phyloP scores from a whole-genome alignment of 768 basidiomycete species.

The Leccinum sublutescens region DNA sequence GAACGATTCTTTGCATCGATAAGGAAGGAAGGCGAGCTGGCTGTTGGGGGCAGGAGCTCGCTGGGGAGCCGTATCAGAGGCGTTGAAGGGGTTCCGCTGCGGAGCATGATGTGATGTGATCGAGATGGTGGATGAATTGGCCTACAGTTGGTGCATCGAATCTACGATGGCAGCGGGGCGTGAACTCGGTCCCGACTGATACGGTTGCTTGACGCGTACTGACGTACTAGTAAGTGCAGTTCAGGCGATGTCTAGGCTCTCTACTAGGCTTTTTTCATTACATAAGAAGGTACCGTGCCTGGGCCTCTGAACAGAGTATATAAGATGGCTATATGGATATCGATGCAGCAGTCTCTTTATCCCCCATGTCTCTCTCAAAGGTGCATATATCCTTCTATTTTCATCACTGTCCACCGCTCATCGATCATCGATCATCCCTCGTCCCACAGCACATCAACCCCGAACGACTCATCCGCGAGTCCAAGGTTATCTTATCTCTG shows the following conservation, averaged over 20 bases:
- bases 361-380: conserved; percentile 58
- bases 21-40: conserved; percentile 39
- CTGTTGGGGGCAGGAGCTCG: conserved; percentile 28
- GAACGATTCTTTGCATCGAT: conserved; percentile 45
- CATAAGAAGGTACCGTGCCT: not conserved
- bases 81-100: conserved; percentile 21
- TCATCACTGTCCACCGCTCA: not conserved
- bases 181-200: not conserved
- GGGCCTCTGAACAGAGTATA: not conserved
- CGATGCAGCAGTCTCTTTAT: not conserved
- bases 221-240: not conserved
- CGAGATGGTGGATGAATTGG: not conserved
- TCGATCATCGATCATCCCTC: not conserved
- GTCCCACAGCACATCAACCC: conserved; percentile 60
- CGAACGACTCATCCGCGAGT: conserved; percentile 57
- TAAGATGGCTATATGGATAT: not conserved
- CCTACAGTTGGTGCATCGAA: not conserved
- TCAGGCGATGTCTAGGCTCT: too few species aligned
- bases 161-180: not conserved
- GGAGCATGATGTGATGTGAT: not conserved
- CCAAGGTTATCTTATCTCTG: conserved; percentile 40
- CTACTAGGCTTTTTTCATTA: too few species aligned
- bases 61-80: conserved; percentile 28
- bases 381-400: conserved; percentile 26
- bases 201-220: not conserved